phyloP scores from a whole-genome alignment of 2,329 filamentous ascomycete species.

The Penicillium frequentans region DNA sequence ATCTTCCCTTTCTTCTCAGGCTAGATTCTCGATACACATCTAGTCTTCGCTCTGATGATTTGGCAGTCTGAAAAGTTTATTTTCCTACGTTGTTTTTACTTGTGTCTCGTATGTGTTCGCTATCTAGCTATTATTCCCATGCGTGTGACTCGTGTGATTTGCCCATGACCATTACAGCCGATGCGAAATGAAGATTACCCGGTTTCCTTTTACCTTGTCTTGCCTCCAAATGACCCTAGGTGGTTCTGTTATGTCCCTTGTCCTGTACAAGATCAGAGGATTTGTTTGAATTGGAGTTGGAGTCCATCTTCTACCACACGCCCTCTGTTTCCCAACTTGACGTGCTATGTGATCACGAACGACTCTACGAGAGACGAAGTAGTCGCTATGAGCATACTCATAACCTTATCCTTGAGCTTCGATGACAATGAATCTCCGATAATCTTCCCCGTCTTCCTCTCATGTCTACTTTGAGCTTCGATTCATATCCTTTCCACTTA shows the following conservation, averaged over 20 bases:
- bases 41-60: conserved; percentile 36
- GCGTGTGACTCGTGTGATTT: conserved; percentile 35
- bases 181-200: conserved; percentile 32
- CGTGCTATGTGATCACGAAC: conserved; percentile 16
- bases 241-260: conserved; percentile 15
- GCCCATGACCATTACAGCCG: conserved; percentile 36
- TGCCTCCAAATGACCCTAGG: conserved; percentile 9
- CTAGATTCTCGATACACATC: conserved; percentile 32
- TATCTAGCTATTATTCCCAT: conserved; percentile 35
- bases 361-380: conserved; percentile 13
- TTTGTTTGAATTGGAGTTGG: neutral
- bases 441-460: neutral
- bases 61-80: conserved; percentile 41
- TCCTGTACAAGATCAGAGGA: conserved; percentile 2
- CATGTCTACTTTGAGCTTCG: neutral
- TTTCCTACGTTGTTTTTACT: conserved; percentile 19
- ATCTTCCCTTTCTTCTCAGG: conserved; percentile 28
- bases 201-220: conserved; percentile 10
- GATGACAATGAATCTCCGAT: conserved; percentile 1
- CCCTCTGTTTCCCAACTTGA: neutral
- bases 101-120: conserved; percentile 21
- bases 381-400: conserved; percentile 11
- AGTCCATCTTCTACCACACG: neutral
- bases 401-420: neutral
- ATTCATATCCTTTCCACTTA: conserved; percentile 6